phyloP scores from a whole-genome alignment of 345 rosid species.

The Eucalyptus fibrosa region DNA sequence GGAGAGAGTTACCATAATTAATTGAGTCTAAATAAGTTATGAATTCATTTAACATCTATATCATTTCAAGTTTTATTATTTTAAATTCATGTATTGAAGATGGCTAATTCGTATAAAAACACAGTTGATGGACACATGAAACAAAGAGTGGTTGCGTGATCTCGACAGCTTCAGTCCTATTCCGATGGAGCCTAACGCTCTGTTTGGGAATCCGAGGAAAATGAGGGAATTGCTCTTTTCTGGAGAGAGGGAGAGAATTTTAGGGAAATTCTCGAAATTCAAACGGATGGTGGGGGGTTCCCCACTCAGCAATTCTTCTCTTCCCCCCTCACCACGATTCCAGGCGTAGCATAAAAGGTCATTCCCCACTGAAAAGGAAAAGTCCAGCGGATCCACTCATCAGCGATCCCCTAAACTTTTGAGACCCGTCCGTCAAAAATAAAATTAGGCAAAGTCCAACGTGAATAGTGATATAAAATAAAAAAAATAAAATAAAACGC shows the following conservation, averaged over 20 bases:
- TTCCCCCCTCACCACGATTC: neutral
- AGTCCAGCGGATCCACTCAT: neutral
- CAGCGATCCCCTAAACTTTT: neutral
- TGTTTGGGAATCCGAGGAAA: neutral
- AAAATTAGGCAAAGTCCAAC: neutral
- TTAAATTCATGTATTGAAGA: neutral
- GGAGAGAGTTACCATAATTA: neutral
- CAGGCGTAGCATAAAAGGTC: neutral
- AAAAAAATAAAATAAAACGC: neutral
- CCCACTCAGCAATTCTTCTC: neutral
- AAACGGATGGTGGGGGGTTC: neutral
- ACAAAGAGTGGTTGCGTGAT: neutral
- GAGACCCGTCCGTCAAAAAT: neutral
- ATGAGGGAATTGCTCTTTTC: neutral
- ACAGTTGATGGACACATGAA: fast-evolving
- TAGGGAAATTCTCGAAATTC: neutral
- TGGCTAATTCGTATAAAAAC: neutral
- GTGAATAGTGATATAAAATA: neutral
- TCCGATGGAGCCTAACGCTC: neutral
- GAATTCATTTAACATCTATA: neutral
- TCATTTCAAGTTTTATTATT: fast-evolving
- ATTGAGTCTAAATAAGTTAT: neutral
- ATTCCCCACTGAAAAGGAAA: neutral
- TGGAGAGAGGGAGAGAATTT: neutral
- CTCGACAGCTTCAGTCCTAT: neutral